Percentiles rank a stretch among this genome's conserved stretches.
phyloP scores from a whole-genome alignment of 1,284 basidiomycete genomes.

The Leccinum angustisporum region DNA sequence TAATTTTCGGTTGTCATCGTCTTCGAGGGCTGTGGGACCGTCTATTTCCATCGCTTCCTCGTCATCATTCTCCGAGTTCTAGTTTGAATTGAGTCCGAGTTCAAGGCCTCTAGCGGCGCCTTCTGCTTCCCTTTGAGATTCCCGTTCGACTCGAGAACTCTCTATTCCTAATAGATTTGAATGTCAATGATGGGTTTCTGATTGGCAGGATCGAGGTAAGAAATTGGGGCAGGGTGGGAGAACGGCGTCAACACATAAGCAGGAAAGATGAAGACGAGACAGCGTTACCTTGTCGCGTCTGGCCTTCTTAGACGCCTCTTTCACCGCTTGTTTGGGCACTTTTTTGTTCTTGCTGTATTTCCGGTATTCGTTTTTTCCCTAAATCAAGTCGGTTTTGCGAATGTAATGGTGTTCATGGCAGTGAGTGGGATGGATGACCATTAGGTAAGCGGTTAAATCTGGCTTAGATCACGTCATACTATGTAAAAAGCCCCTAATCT shows the following conservation, averaged over 20 bases:
- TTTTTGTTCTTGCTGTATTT: slow-evolving; percentile 85
- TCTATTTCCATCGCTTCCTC: slow-evolving; percentile 22
- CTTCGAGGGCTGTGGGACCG: slow-evolving; percentile 31
- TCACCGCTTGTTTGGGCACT: slow-evolving; percentile 79
- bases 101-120: slow-evolving; percentile 12
- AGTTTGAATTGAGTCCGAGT: neutral
- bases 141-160: slow-evolving; percentile 19
- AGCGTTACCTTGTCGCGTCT: slow-evolving; percentile 70
- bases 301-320: slow-evolving; percentile 84
- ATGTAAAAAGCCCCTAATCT: too few species aligned
- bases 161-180: slow-evolving; percentile 47
- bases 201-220: slow-evolving; percentile 82
- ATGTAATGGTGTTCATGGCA: too few species aligned
- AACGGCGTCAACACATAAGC: neutral
- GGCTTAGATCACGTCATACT: too few species aligned
- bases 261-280: neutral
- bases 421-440: too few species aligned
- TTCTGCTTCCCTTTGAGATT: slow-evolving; percentile 51
- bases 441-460: too few species aligned
- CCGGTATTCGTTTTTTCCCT: too few species aligned
- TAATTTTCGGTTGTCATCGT: slow-evolving; percentile 17
- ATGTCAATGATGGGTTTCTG: slow-evolving; percentile 82
- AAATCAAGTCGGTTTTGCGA: too few species aligned
- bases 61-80: neutral
- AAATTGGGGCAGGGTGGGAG: slow-evolving; percentile 30